Conservation (phyloP, 371 early-diverging fungal genomes). For the Mucor sp. region DNA sequence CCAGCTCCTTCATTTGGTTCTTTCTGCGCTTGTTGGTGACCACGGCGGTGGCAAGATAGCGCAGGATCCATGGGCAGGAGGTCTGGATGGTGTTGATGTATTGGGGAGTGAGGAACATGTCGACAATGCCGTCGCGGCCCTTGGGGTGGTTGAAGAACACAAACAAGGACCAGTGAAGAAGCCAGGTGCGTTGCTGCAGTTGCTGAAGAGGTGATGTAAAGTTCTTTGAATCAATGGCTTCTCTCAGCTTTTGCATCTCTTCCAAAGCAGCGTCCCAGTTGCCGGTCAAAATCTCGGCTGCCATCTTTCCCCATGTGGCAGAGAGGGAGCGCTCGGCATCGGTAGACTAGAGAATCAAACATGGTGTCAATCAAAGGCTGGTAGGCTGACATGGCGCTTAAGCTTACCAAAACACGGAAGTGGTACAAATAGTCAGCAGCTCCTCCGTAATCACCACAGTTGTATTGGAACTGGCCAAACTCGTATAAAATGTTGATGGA, state of each 20-base stretch:
- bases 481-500: constrained; percentile 84
- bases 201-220: constrained; percentile 78
- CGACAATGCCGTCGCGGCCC: constrained; percentile 91
- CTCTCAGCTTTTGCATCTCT: constrained; percentile 84
- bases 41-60: constrained; percentile 89
- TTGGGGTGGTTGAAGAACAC: constrained; percentile 97
- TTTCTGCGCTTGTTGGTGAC: constrained; percentile 91
- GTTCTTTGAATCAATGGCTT: constrained; percentile 81
- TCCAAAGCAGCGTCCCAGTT: constrained; percentile 93
- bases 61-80: constrained; percentile 93
- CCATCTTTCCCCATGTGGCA: constrained; percentile 96
- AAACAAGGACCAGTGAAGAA: constrained; percentile 96
- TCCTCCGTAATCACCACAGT: constrained; percentile 89
- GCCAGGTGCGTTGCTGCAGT: constrained; percentile 90
- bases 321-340: constrained; percentile 79
- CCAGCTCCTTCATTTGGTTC: constrained; percentile 85
- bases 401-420: constrained; percentile 83
- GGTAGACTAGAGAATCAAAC: constrained; percentile 61
- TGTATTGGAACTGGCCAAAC: constrained; percentile 88
- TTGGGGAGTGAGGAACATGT: constrained; percentile 88
- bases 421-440: constrained; percentile 93
- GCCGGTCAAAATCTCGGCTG: constrained; percentile 90
- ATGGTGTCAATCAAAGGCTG: neutral
- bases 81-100: constrained; percentile 97
- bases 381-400: no score